phyloP scores from a whole-genome alignment of 306 rosid species.

The Cucurbita maxima region DNA sequence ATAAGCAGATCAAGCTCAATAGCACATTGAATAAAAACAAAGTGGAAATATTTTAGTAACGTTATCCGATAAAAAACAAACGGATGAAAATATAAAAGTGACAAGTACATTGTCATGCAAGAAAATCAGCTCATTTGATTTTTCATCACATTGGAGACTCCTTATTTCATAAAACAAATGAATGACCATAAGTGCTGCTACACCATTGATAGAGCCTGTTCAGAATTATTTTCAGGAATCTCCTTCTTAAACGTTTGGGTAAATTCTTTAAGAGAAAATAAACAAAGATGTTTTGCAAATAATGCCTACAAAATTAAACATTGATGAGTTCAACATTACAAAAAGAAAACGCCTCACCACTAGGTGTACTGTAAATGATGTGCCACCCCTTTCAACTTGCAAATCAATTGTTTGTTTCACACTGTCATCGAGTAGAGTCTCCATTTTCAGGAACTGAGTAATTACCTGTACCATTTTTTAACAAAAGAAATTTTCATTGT shows the following conservation, averaged over 20 bases:
- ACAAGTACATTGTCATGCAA: not conserved
- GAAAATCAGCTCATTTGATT: not conserved
- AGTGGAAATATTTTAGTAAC: not conserved
- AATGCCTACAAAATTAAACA: not conserved
- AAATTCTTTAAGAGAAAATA: not conserved
- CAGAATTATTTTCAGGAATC: not conserved
- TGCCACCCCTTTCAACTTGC: constrained; percentile 81
- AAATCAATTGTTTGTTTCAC: constrained; percentile 56
- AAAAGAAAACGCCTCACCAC: constrained; percentile 37
- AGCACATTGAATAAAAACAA: not conserved
- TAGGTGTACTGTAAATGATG: constrained; percentile 37
- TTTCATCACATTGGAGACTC: not conserved
- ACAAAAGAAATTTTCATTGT: not conserved
- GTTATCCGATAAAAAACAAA: not conserved
- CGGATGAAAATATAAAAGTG: not conserved
- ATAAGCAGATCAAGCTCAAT: not conserved
- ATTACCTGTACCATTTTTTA: constrained; percentile 46
- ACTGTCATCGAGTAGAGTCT: constrained; percentile 80
- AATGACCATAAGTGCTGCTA: not conserved
- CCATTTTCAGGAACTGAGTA: constrained; percentile 86
- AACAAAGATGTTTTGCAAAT: not conserved
- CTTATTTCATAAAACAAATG: not conserved
- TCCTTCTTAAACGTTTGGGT: not conserved
- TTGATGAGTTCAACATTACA: not conserved
- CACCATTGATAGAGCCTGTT: not conserved